These are phyloP conservation scores for Colletotrichum phormii DNA, from an alignment of 2,329 filamentous ascomycete genomes.

Conservation along the genomic window DNA sequence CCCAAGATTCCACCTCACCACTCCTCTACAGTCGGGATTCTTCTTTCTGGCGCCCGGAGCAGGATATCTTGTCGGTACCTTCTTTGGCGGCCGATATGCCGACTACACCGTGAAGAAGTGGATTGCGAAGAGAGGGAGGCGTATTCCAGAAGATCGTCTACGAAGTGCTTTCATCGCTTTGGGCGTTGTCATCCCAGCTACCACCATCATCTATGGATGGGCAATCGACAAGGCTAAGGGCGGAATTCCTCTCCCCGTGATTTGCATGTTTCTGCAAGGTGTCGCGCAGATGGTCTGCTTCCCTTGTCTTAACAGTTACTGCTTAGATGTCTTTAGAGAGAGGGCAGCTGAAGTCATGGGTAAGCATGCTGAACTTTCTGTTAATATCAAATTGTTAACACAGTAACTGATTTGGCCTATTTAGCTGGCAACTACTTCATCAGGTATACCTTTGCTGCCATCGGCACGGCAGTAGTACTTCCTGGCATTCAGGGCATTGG, in stretches of 20 bases:
- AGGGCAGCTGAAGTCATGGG: slow-evolving; percentile 35
- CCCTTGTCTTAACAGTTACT: slow-evolving; percentile 73
- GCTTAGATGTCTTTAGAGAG: slow-evolving; percentile 34
- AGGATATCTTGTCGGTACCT: slow-evolving; percentile 74
- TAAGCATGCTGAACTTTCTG: neutral
- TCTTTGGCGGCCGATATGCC: slow-evolving; percentile 76
- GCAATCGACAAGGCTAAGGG: slow-evolving; percentile 48
- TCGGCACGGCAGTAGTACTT: slow-evolving; percentile 77
- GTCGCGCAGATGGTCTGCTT: slow-evolving; percentile 78
- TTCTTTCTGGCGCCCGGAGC: slow-evolving; percentile 78
- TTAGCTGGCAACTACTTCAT: slow-evolving; percentile 83
- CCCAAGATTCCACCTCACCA: slow-evolving; percentile 73
- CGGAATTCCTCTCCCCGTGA: slow-evolving; percentile 65
- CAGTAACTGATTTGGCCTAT: too few species aligned
- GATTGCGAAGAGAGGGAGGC: slow-evolving; percentile 65
- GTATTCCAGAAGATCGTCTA: slow-evolving; percentile 77
- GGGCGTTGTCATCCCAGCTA: slow-evolving; percentile 69
- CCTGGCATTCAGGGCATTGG: slow-evolving; percentile 80
- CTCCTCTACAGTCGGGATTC: slow-evolving; percentile 72
- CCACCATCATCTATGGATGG: slow-evolving; percentile 78
- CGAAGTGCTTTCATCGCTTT: slow-evolving; percentile 70
- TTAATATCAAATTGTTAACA: neutral
- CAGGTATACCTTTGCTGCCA: slow-evolving; percentile 79
- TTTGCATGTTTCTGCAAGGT: slow-evolving; percentile 77
- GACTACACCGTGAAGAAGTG: slow-evolving; percentile 73